A percentile compares a stretch with the other conserved stretches of the same genome.
These are phyloP conservation scores for Beauveria brongniartii DNA, from an alignment of 2,329 filamentous ascomycete species.

Conservation along the genomic window DNA sequence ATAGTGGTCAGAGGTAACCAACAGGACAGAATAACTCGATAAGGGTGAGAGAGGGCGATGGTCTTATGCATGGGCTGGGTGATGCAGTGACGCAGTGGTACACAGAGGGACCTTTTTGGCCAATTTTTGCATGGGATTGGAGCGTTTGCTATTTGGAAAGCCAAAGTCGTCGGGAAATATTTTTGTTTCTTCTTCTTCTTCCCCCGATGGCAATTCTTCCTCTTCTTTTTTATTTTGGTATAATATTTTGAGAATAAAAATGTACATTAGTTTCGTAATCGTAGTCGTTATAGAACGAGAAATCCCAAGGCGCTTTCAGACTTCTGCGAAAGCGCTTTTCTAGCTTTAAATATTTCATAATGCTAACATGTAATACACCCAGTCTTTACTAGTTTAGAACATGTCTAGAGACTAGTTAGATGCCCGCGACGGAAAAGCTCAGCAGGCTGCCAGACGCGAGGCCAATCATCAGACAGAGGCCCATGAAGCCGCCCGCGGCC, in stretches of 20 bases:
- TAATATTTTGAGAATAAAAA: background rate
- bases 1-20: background rate
- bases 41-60: background rate
- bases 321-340: background rate
- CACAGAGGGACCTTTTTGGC: background rate
- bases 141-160: constrained; percentile 2
- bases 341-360: background rate
- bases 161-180: background rate
- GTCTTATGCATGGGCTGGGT: background rate
- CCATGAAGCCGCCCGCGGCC: constrained; percentile 91
- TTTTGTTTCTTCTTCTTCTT: background rate
- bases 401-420: constrained; percentile 25
- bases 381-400: background rate
- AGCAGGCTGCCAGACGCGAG: constrained; percentile 78
- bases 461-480: constrained; percentile 76
- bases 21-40: background rate
- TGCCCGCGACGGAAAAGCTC: constrained; percentile 65
- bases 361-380: background rate
- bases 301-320: background rate
- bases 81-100: background rate
- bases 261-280: constrained; percentile 8
- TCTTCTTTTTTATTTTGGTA: background rate
- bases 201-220: background rate
- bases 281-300: background rate
- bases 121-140: background rate